Evolutionary conservation across 345 rosid genomes (phyloP).

Genomic region (Linum tenue): DNA sequence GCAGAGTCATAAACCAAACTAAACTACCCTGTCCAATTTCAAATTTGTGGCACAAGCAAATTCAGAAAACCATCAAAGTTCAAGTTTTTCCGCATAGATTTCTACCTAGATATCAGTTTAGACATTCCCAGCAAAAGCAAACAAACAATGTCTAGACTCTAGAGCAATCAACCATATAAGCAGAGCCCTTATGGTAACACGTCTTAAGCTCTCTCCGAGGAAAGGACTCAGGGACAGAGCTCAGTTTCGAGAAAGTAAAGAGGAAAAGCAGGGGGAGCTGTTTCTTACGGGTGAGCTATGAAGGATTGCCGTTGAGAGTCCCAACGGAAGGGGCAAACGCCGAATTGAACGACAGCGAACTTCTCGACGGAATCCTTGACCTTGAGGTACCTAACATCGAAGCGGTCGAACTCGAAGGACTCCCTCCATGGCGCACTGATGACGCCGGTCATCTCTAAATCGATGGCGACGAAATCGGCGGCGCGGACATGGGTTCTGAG

Average conservation of each 20-base stretch:
- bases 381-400: conserved; percentile 71
- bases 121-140: background rate
- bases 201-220: too few relatives aligned
- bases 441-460: conserved; percentile 91
- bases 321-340: conserved; percentile 94
- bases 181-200: too few relatives aligned
- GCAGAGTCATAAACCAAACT: background rate
- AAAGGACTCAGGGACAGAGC: background rate
- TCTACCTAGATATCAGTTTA: too few relatives aligned
- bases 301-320: conserved; percentile 54
- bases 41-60: background rate
- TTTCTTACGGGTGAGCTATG: conserved; percentile 63
- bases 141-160: too few relatives aligned
- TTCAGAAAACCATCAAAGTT: background rate
- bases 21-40: background rate
- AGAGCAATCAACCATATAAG: too few relatives aligned
- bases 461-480: conserved; percentile 88
- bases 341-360: conserved; percentile 90
- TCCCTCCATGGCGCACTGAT: conserved; percentile 89
- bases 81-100: background rate
- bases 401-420: conserved; percentile 67
- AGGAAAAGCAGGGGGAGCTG: background rate
- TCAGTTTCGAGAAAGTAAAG: background rate
- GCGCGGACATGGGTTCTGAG: conserved; percentile 50
- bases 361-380: conserved; percentile 93